Base-by-base conservation (phyloP, 2,329 filamentous ascomycete species). In the Orbilia blumenaviensis region DNA sequence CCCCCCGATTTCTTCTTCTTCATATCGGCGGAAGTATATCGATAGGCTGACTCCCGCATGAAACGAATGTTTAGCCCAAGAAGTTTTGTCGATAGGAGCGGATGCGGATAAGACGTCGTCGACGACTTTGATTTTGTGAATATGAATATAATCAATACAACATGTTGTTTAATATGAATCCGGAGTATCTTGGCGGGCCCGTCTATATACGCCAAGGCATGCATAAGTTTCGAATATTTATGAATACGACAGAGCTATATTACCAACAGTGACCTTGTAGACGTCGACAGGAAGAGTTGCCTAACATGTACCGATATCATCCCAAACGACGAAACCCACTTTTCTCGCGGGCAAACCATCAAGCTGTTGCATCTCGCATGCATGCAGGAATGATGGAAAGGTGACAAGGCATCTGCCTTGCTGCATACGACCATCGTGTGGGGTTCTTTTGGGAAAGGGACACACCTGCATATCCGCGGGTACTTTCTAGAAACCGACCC, bases 51-150 rank as follows among this genome's bases (percentile, higher is more conserved):
- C 62, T 58, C 41, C 54, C 56, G 44, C 52, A 36, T 38, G 52
- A 58, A 50, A 50, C 48, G 48, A 56, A 61, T 61, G 50, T 54
- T 18, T 32, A 76, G 72, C 72, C 23, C 72, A 76, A 61, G 72
- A 76, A 14, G 64, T 76, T 58, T 76, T 76, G 64, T 66, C 72
- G 58, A 60, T 64, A 54, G 64, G 64, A 42, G 60, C 48, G 34
- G 64, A 76, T 52, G 42, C 64, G 48, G 72, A 76, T 50, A 69
- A 75, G 61, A 25, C 46, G 44, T 58, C 56, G 18, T 14, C 54
- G 14, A 34, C 32, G 34, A 50, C 48, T 23, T 52, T 46, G 38
- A 56, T 21, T 61, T 61, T 27, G 56, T 61, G 56, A n/a, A n/a
- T n/a, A n/a, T n/a, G n/a, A n/a, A n/a, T n/a, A n/a, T n/a, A n/a